Percentiles rank a stretch among this genome's conserved stretches.
phyloP scores from a whole-genome alignment of 306 rosid species.

The Quercus parvula region DNA sequence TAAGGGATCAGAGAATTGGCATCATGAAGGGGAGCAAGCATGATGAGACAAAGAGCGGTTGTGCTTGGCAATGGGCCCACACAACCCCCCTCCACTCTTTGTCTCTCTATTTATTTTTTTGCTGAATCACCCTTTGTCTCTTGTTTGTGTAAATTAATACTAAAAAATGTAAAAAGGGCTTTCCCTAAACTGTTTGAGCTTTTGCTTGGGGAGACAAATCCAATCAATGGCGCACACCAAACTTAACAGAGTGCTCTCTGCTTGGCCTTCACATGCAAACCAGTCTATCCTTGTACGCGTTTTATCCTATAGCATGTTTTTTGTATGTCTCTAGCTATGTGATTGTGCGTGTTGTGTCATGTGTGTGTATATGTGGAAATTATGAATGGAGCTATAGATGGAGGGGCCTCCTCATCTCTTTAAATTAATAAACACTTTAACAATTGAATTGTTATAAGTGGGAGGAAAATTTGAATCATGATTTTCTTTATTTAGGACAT shows the following conservation, averaged over 20 bases:
- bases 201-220: constrained; percentile 11
- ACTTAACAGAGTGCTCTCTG: background rate
- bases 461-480: no score
- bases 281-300: background rate
- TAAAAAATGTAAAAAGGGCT: constrained; percentile 18
- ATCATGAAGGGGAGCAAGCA: constrained; percentile 29
- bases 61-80: constrained; percentile 25
- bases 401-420: no score
- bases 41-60: constrained; percentile 30
- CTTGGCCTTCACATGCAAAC: background rate
- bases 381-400: no score
- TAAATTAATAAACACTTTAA: no score
- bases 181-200: background rate
- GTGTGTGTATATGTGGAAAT: no score
- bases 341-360: background rate
- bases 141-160: background rate
- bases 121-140: background rate
- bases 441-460: no score
- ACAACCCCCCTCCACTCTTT: background rate
- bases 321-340: background rate
- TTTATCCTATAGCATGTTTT: background rate
- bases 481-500: no score
- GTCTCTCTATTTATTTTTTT: background rate
- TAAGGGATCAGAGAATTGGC: constrained; percentile 39
- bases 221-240: constrained; percentile 11